These are phyloP conservation scores for Rhodotorula sp. DNA, from an alignment of 1,284 basidiomycete genomes.

Conservation along the genomic window DNA sequence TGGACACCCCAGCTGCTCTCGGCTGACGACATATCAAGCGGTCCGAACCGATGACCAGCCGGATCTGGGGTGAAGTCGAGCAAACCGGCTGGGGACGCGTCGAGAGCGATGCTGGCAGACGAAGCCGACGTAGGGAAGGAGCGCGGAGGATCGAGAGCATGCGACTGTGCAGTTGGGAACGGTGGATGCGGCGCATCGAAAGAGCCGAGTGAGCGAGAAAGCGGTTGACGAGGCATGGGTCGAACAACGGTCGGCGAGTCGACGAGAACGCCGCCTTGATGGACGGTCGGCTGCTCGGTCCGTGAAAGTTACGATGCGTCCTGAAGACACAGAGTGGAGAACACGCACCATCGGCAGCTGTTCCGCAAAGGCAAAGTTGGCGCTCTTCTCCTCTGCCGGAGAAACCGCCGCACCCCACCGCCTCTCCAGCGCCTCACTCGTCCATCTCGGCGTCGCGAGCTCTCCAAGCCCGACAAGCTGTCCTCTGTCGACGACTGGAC, in stretches of 20 bases:
- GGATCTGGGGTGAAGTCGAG: conserved; percentile 12
- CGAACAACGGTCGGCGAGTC: conserved; percentile 20
- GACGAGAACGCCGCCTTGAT: not conserved
- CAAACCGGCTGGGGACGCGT: conserved; percentile 15
- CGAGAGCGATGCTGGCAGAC: conserved; percentile 7
- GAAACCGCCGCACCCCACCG: conserved; percentile 22
- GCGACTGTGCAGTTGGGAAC: not conserved
- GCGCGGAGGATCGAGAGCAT: not conserved
- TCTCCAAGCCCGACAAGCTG: conserved; percentile 92
- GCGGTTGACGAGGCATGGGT: not conserved
- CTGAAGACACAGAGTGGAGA: not conserved
- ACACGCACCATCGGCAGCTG: conserved; percentile 24
- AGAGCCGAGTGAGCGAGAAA: not conserved
- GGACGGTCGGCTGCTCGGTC: not conserved
- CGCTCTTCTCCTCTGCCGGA: conserved; percentile 1
- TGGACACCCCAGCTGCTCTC: conserved; percentile 12
- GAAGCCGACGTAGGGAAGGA: conserved; percentile 19
- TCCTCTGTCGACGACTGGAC: conserved; percentile 77
- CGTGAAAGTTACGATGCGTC: not conserved
- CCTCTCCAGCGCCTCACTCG: conserved; percentile 43
- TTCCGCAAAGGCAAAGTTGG: not conserved
- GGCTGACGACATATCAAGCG: conserved; percentile 15
- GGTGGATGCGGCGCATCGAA: conserved; percentile 23
- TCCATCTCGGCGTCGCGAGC: conserved; percentile 95
- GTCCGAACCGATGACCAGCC: conserved; percentile 9